Percentiles rank a stretch among this genome's conserved stretches.
Conservation (phyloP, 2,329 filamentous ascomycete species). For the Xylaria sp. region DNA sequence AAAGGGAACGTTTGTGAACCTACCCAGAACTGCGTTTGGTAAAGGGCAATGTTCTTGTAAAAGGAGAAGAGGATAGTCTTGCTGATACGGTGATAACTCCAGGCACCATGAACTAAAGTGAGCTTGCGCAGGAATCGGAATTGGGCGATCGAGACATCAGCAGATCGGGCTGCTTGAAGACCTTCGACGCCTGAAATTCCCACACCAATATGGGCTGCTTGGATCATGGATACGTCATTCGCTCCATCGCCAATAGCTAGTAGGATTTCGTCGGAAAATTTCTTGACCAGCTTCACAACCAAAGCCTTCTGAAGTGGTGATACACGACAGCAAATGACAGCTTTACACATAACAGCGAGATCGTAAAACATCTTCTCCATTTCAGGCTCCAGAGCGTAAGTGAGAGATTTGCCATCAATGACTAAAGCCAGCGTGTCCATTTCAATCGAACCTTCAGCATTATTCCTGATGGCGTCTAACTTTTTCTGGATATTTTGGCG, state of each 20-base stretch:
- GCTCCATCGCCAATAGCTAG: constrained; percentile 97
- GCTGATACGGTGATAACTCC: constrained; percentile 97
- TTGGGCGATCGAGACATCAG: constrained; percentile 94
- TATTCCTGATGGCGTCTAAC: constrained; percentile 86
- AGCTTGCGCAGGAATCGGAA: constrained; percentile 96
- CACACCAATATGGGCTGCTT: constrained; percentile 96
- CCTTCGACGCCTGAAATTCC: constrained; percentile 98
- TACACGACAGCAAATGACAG: constrained; percentile 98
- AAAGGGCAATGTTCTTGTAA: constrained; percentile 98
- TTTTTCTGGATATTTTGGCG: constrained; percentile 94
- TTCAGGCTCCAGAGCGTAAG: constrained; percentile 91
- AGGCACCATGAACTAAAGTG: constrained; percentile 92
- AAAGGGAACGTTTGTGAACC: constrained; percentile 50
- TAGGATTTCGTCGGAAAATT: constrained; percentile 87
- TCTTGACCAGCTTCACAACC: constrained; percentile 97
- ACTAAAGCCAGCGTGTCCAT: constrained; percentile 89
- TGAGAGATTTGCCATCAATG: constrained; percentile 96
- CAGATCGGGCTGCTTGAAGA: constrained; percentile 93
- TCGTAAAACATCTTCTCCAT: constrained; percentile 94
- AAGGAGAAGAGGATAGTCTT: constrained; percentile 98
- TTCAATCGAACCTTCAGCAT: constrained; percentile 80
- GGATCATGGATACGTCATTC: constrained; percentile 99
- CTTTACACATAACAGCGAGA: constrained; percentile 94
- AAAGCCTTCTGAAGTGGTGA: constrained; percentile 96
- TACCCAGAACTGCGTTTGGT: constrained; percentile 99